Conservation (phyloP, 2,329 filamentous ascomycete genomes). For the Hypoxylon sp. region DNA sequence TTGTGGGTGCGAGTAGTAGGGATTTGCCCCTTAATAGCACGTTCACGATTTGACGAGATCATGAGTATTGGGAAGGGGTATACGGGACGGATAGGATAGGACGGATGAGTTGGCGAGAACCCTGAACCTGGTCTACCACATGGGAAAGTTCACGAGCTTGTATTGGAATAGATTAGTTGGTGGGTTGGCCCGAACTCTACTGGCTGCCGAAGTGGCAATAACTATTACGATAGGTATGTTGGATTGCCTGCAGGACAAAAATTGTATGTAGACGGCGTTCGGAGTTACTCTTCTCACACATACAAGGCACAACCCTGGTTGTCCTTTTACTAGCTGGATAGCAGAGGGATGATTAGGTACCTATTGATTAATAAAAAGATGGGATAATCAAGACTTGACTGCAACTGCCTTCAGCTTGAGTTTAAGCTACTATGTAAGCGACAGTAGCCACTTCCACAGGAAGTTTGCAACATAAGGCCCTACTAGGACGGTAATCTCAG, state of each 20-base stretch:
- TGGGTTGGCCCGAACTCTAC: constrained; percentile 13
- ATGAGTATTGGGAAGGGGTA: constrained; percentile 26
- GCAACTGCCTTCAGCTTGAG: constrained; percentile 22
- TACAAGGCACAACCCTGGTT: constrained; percentile 4
- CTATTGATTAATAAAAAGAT: not conserved
- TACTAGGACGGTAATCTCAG: constrained; percentile 6
- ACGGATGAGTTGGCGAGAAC: constrained; percentile 11
- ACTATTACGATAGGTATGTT: constrained; percentile 12
- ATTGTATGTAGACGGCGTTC: not conserved
- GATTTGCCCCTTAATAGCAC: constrained; percentile 60
- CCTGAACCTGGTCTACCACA: constrained; percentile 25
- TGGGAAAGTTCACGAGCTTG: constrained; percentile 8
- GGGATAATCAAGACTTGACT: not conserved
- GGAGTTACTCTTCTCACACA: not conserved
- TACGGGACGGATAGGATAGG: constrained; percentile 2
- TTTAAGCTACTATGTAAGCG: constrained; percentile 6
- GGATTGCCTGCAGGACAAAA: constrained; percentile 7
- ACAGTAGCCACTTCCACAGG: constrained; percentile 1
- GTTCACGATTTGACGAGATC: constrained; percentile 54
- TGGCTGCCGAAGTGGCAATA: constrained; percentile 19
- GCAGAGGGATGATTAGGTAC: not conserved
- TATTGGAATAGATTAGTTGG: constrained; percentile 3
- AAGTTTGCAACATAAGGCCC: not conserved
- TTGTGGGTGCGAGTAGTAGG: constrained; percentile 65
- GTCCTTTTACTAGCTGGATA: constrained; percentile 1